Base-by-base conservation (phyloP, 73 alveolate species). In the Tetrahymena borealis region DNA sequence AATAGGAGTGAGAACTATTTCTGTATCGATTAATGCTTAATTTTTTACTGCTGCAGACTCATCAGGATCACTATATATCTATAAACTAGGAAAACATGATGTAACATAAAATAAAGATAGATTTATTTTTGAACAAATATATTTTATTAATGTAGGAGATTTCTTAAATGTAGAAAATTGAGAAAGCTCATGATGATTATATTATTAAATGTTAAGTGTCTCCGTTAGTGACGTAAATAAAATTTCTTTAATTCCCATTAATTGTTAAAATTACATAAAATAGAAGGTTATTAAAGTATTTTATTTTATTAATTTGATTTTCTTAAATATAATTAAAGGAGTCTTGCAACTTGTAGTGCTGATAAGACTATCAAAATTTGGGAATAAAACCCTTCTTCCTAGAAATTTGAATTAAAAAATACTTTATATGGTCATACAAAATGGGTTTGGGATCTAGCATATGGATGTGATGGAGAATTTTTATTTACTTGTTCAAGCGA, bases 361-460 rank as follows among this genome's bases (percentile, higher is more conserved):
- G 95, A 92, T 78, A 92, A 92, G 38, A 92, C 92, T 11, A 79
- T 92, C 16, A 92, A 92, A 78, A 33, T 92, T 12, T 92, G 91
- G 93, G 90, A 90, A n/a, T 78, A 78, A 32, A 92, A 92, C 31
- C n/a, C 85, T 1, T 60, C 90, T 33, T 92, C 91, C 42, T 92
- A 92, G 5, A 38, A 18, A 78, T 31, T 92, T 7, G 90, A 37
- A 38, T 78, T 32, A 38, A 39, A 39, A 33, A 28, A 35, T 24
- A 79, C 43, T 13, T 79, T 36, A 79, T 79, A 39, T 78, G 95
- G 95, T 16, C 95, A 92, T 78, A 32, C 79, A 28, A 92, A 92
- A 10, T 92, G 92, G 95, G 93, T 92, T 1, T 78, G 93, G 95
- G 95, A 92, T 36, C 39, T 91, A 16, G 91, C 94, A 35, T 91